A percentile compares a stretch with the other conserved stretches of the same genome.
Evolutionary conservation across 352 stramenopile genomes (phyloP).

Genomic region (Pythium sp.): DNA sequence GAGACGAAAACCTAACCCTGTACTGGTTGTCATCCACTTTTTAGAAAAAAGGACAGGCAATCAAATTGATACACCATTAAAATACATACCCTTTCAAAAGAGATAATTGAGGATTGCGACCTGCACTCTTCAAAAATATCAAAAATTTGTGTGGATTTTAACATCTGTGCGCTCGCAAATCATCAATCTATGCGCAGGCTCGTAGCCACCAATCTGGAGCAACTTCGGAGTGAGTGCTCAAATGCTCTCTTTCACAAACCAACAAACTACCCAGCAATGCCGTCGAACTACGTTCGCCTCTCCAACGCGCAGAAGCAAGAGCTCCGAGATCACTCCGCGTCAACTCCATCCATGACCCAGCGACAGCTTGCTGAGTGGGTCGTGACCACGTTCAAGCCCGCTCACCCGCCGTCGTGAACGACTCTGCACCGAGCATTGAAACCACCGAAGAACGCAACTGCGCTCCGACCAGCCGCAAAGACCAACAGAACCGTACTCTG

Average conservation of each 20-base stretch:
- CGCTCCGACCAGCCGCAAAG: background rate
- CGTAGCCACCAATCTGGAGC: too few relatives aligned
- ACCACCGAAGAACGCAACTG: background rate
- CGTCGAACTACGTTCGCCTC: constrained; percentile 1
- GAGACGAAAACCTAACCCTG: background rate
- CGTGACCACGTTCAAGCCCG: background rate
- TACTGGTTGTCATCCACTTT: background rate
- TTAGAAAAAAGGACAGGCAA: background rate
- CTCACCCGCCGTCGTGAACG: background rate
- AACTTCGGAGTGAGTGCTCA: too few relatives aligned
- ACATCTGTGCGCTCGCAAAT: too few relatives aligned
- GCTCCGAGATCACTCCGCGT: background rate
- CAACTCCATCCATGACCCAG: background rate
- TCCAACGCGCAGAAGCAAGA: background rate
- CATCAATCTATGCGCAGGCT: too few relatives aligned
- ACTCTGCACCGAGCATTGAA: constrained; percentile 3
- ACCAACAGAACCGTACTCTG: background rate
- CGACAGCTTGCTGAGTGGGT: background rate
- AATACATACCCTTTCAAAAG: too few relatives aligned
- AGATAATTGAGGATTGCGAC: too few relatives aligned
- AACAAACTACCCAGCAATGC: background rate
- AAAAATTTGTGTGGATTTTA: too few relatives aligned
- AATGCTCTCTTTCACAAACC: too few relatives aligned
- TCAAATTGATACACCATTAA: too few relatives aligned
- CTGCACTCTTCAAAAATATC: too few relatives aligned